Percentiles rank a stretch among this genome's conserved stretches.
Evolutionary conservation across 2,329 filamentous ascomycete genomes (phyloP).

Genomic region (Aspergillus sp.): DNA sequence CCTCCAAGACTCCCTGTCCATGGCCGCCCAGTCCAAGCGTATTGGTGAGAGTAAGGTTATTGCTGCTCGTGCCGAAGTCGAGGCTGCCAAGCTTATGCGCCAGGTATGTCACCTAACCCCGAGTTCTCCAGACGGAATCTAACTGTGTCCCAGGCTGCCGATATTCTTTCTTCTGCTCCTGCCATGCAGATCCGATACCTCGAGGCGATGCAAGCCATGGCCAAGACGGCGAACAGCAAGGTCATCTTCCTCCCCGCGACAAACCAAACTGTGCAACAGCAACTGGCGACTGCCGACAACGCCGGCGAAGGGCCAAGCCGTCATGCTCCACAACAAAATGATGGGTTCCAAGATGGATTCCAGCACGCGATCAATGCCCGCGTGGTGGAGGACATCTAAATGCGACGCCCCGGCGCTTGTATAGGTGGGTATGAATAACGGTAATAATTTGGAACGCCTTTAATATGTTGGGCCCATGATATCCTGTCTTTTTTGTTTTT

Average conservation of each 20-base stretch:
- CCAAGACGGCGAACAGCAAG: conserved; percentile 85
- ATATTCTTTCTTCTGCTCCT: conserved; percentile 85
- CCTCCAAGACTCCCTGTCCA: conserved; percentile 91
- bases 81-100: conserved; percentile 83
- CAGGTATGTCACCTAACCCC: conserved; percentile 43
- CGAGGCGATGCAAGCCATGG: conserved; percentile 98
- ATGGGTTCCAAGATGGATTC: conserved; percentile 75
- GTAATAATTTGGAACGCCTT: conserved; percentile 11
- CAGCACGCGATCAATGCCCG: conserved; percentile 78
- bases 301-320: conserved; percentile 58
- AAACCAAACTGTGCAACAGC: conserved; percentile 57
- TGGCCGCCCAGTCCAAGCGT: conserved; percentile 98
- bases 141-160: conserved; percentile 61
- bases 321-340: conserved; percentile 44
- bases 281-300: conserved; percentile 51
- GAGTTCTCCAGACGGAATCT: conserved; percentile 1
- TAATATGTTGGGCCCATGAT: conserved; percentile 14
- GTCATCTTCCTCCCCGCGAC: conserved; percentile 76
- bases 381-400: conserved; percentile 82
- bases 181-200: conserved; percentile 99
- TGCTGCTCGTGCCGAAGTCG: conserved; percentile 92
- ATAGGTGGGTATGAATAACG: neutral
- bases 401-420: neutral
- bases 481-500: conserved; percentile 13
- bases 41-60: conserved; percentile 99